phyloP scores from a whole-genome alignment of 192 early-diverging fungal species.

The Mortierella alpina region DNA sequence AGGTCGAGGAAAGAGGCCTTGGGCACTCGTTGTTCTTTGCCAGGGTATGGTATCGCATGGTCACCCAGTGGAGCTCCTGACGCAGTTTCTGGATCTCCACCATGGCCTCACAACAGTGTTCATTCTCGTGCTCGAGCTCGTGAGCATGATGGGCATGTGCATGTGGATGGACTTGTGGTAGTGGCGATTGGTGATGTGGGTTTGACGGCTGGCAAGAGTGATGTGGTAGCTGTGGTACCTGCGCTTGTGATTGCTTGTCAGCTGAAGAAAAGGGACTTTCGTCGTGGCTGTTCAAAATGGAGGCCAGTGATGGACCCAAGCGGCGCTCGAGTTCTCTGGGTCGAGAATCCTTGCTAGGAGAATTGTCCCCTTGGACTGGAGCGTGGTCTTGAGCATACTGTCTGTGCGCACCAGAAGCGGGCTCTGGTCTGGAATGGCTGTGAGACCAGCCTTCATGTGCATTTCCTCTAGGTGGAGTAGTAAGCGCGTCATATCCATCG shows the following conservation, averaged over 20 bases:
- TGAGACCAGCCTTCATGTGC: neutral
- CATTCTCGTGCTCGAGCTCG: neutral
- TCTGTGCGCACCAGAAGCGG: conserved; percentile 5
- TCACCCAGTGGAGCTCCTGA: conserved; percentile 37
- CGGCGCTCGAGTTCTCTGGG: conserved; percentile 16
- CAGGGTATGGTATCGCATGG: conserved; percentile 14
- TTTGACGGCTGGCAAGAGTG: conserved; percentile 1
- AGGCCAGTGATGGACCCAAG: conserved; percentile 15
- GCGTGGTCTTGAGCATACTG: neutral
- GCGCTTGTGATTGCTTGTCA: neutral
- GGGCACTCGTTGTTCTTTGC: conserved; percentile 4
- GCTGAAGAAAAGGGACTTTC: neutral
- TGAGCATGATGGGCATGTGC: conserved; percentile 6
- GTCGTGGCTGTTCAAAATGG: conserved; percentile 7
- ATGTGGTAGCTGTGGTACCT: neutral
- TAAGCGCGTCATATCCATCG: conserved; percentile 5
- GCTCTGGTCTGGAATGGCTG: conserved; percentile 1
- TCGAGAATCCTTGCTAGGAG: neutral
- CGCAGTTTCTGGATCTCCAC: conserved; percentile 39
- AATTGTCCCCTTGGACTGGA: neutral
- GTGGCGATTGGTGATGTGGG: conserved; percentile 14
- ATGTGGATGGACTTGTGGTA: conserved; percentile 9
- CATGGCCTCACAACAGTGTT: conserved; percentile 44
- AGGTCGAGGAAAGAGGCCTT: too few relatives aligned
- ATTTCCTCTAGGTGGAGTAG: conserved; percentile 1